Percentiles rank a stretch among this genome's conserved stretches.
Evolutionary conservation across 1,284 basidiomycete species (phyloP).

Genomic region (Leccinum variabile): DNA sequence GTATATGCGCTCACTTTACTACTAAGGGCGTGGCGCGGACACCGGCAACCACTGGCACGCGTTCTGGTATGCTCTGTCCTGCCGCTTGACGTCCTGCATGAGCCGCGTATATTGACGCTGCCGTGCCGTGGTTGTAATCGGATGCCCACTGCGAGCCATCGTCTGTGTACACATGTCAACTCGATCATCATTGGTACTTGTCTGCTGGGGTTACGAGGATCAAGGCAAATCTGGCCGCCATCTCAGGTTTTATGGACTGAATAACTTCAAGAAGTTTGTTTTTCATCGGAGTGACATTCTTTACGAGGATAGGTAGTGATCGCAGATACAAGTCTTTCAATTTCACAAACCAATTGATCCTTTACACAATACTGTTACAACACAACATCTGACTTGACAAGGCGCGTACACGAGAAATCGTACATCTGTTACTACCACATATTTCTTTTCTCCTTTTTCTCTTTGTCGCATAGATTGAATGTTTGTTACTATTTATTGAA

Average conservation of each 20-base stretch:
- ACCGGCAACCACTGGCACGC: constrained; percentile 13
- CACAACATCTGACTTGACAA: neutral
- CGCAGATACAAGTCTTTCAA: neutral
- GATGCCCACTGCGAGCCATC: constrained; percentile 10
- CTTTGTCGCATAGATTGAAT: too few species aligned
- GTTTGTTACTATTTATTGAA: neutral
- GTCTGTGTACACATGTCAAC: too few species aligned
- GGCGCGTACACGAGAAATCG: neutral
- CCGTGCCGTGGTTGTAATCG: constrained; percentile 29
- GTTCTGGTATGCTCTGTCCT: constrained; percentile 25
- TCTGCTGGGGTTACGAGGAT: too few species aligned
- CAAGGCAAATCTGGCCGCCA: too few species aligned
- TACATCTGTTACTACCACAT: too few species aligned
- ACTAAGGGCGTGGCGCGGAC: constrained; percentile 26
- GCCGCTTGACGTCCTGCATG: constrained; percentile 29
- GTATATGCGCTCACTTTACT: constrained; percentile 28
- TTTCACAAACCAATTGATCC: neutral
- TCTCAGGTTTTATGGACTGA: too few species aligned
- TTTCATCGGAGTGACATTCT: too few species aligned
- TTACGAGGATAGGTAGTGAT: neutral
- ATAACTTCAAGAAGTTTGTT: too few species aligned
- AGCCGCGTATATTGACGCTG: constrained; percentile 28
- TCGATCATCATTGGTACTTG: too few species aligned
- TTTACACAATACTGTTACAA: neutral
- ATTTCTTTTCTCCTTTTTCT: neutral